phyloP scores from a whole-genome alignment of 345 rosid species.

The Linum tenue region DNA sequence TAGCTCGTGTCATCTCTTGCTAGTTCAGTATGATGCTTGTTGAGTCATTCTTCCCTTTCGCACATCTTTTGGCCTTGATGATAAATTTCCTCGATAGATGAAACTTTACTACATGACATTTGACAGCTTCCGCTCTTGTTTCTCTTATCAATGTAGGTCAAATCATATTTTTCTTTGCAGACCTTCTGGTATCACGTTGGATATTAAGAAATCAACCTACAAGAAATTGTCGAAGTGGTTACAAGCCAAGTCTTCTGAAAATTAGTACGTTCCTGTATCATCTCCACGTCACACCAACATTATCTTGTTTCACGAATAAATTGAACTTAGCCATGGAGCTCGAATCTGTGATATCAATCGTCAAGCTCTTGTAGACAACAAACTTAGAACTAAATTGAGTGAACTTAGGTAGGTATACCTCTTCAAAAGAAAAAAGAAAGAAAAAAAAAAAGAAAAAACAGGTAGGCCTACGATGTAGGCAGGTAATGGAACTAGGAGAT shows the following conservation, averaged over 20 bases:
- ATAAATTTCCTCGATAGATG: background rate
- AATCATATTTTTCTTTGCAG: slow-evolving; percentile 83
- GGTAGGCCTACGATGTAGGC: too few species aligned
- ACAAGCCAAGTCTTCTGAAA: slow-evolving; percentile 74
- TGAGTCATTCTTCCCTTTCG: background rate
- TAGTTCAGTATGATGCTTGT: background rate
- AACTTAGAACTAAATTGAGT: too few species aligned
- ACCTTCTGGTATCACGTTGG: slow-evolving; percentile 67
- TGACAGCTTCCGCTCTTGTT: slow-evolving; percentile 5
- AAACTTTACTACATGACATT: too few species aligned
- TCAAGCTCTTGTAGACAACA: too few species aligned
- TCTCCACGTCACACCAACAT: background rate
- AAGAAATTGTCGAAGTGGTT: slow-evolving; percentile 95
- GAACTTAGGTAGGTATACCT: too few species aligned
- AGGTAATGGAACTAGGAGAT: too few species aligned
- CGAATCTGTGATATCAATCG: too few species aligned
- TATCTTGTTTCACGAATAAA: background rate
- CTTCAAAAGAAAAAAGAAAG: too few species aligned
- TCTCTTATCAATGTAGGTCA: slow-evolving; percentile 46
- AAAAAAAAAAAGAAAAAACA: too few species aligned
- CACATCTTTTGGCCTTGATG: background rate
- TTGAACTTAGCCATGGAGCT: too few species aligned
- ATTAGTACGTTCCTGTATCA: slow-evolving; percentile 39
- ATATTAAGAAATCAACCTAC: slow-evolving; percentile 85
- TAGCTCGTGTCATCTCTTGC: too few species aligned